Evolutionary conservation across 192 early-diverging fungal species (phyloP).

Genomic region (Ambispora gerdemannii): DNA sequence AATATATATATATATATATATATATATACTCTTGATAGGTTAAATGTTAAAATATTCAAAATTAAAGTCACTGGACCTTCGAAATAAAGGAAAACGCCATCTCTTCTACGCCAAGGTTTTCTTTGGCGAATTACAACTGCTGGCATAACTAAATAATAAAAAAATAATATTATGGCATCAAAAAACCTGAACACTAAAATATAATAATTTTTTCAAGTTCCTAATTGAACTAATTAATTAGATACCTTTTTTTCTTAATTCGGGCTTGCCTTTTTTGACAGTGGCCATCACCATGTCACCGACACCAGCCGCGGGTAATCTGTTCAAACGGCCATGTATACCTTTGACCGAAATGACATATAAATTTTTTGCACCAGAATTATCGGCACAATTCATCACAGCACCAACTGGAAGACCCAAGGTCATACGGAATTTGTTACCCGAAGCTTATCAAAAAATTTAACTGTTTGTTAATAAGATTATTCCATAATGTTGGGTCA

Average conservation of each 20-base stretch:
- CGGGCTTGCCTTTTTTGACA: conserved; percentile 99
- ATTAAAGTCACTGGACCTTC: conserved; percentile 55
- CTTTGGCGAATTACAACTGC: conserved; percentile 99
- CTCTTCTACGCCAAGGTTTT: conserved; percentile 98
- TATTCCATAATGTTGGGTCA: neutral
- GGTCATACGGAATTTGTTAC: conserved; percentile 99
- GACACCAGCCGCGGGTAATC: conserved; percentile 95
- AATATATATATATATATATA: neutral
- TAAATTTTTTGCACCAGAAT: conserved; percentile 99
- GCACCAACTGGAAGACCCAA: conserved; percentile 91
- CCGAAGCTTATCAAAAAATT: conserved; percentile 56
- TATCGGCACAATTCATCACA: conserved; percentile 99
- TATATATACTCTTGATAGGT: no score
- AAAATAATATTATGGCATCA: neutral
- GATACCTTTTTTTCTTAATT: conserved; percentile 98
- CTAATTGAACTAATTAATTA: no score
- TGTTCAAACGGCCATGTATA: conserved; percentile 93
- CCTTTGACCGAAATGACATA: conserved; percentile 98
- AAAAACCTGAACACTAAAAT: conserved; percentile 9
- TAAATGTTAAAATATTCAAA: neutral
- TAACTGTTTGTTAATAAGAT: neutral
- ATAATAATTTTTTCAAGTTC: neutral
- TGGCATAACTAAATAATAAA: conserved; percentile 74
- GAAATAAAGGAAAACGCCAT: conserved; percentile 99
- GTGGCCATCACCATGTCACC: conserved; percentile 99